These are phyloP conservation scores for Citrus sp. DNA, from an alignment of 345 rosid genomes.

Conservation along the genomic window DNA sequence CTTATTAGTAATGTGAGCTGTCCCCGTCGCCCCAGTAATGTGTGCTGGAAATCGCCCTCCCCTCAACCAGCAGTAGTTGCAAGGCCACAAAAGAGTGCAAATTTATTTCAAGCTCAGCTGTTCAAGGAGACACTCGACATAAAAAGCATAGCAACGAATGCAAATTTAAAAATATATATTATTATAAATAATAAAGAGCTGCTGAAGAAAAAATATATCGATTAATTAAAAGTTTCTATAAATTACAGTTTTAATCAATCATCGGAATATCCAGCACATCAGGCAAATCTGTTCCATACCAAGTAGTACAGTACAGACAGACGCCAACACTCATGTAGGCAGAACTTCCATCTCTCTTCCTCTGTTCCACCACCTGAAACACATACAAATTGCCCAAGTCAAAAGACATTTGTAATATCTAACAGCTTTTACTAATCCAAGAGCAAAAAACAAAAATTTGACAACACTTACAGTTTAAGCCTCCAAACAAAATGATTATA, in stretches of 20 bases:
- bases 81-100: background rate
- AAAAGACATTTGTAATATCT: background rate
- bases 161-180: background rate
- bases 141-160: background rate
- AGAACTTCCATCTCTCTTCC: slow-evolving; percentile 1
- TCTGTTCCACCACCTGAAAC: slow-evolving; percentile 24
- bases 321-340: background rate
- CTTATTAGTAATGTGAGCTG: background rate
- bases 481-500: slow-evolving; percentile 7
- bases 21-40: background rate
- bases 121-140: background rate
- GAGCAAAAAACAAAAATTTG: background rate
- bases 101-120: slow-evolving; percentile 11
- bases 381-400: background rate
- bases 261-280: slow-evolving; percentile 14
- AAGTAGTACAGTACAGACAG: background rate
- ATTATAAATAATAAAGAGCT: background rate
- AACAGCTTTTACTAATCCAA: background rate
- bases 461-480: slow-evolving; percentile 24
- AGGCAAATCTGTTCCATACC: slow-evolving; percentile 2
- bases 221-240: slow-evolving; percentile 1
- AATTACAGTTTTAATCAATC: slow-evolving; percentile 31
- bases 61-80: background rate
- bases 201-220: background rate
- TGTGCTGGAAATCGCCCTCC: background rate